Base-by-base conservation (phyloP, 1,284 basidiomycete genomes). In the Cryptococcus sp. region DNA sequence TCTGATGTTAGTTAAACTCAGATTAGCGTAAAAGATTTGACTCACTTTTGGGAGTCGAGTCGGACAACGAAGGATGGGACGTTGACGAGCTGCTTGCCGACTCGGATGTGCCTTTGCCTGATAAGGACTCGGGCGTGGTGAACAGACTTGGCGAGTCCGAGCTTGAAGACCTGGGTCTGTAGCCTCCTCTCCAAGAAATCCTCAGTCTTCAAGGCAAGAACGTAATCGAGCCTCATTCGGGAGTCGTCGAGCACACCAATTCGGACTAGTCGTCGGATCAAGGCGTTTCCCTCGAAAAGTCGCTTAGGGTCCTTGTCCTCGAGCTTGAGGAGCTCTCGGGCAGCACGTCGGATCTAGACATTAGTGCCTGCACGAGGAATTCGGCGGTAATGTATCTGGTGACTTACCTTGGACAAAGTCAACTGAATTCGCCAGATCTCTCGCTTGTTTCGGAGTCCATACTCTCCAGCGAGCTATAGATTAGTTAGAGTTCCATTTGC, bases 371-470 rank as follows among this genome's bases (percentile, higher is more conserved):
- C 9, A 43, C n/a, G n/a, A n/a, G n/a, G n/a, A 43, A 43, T 43
- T 23, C 7, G 36, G 4, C 4, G 5, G 4, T 21, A n/a, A 43
- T 43, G 13, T 23, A 24, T 11, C 19, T 7, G 31, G 10, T 43
- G 23, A 56, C 67, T 56, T 48, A 70, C 70, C 65, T 99, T 98
- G 75, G 96, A 98, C 56, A 99, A 86, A 74, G 86, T 86, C 73
- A 98, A 86, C 76, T 92, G 86, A 78, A 99, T 98, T 75, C 96
- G 90, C 94, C 94, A 98, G 81, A 98, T 98, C 82, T 99, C 94
- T 74, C 91, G 89, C 85, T 99, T 99, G 89, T 98, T 98, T 78
- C 93, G 90, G 72, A 98, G 90, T 79, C 94, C 94, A 82, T 94
- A 98, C 82, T 99, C 96, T 80, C 94, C 94, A 59, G 92, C 92